Percentiles rank a stretch among this genome's conserved stretches.
Conservation (phyloP, 2,329 filamentous ascomycete genomes). For the Chrysosporium queenslandicum region DNA sequence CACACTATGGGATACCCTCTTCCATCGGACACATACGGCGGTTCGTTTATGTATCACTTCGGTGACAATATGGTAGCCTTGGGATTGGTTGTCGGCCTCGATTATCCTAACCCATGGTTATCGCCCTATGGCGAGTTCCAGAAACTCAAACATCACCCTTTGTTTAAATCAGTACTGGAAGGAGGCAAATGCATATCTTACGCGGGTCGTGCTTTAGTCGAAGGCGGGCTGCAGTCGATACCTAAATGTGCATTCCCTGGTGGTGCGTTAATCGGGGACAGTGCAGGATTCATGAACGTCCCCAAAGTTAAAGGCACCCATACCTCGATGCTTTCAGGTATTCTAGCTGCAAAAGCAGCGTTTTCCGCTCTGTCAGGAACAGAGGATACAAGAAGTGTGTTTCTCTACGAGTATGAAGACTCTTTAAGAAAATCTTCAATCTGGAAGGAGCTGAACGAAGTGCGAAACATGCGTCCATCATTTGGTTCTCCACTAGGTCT, state of each 20-base stretch:
- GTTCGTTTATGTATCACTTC: conserved; percentile 99
- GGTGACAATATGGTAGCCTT: conserved; percentile 92
- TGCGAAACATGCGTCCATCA: conserved; percentile 93
- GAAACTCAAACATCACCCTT: conserved; percentile 95
- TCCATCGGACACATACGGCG: conserved; percentile 80
- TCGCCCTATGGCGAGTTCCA: conserved; percentile 95
- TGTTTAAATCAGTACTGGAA: conserved; percentile 77
- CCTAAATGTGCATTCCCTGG: conserved; percentile 95
- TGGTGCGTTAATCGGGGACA: conserved; percentile 89
- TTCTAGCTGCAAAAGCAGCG: conserved; percentile 87
- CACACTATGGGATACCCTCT: conserved; percentile 93
- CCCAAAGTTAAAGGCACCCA: conserved; percentile 98
- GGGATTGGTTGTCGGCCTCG: conserved; percentile 82
- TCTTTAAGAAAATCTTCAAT: conserved; percentile 74
- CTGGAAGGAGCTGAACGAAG: conserved; percentile 88
- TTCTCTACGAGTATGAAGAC: conserved; percentile 91
- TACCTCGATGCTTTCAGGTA: conserved; percentile 94
- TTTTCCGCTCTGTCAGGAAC: conserved; percentile 58
- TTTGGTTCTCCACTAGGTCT: conserved; percentile 82
- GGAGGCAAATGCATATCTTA: conserved; percentile 97
- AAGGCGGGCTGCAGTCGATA: conserved; percentile 95
- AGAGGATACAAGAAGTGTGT: conserved; percentile 58
- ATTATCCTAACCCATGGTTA: conserved; percentile 94
- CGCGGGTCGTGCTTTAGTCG: conserved; percentile 78
- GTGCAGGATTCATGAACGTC: conserved; percentile 91